Conservation (phyloP, 1,284 basidiomycete genomes). For the Trichosporon coremiiforme region DNA sequence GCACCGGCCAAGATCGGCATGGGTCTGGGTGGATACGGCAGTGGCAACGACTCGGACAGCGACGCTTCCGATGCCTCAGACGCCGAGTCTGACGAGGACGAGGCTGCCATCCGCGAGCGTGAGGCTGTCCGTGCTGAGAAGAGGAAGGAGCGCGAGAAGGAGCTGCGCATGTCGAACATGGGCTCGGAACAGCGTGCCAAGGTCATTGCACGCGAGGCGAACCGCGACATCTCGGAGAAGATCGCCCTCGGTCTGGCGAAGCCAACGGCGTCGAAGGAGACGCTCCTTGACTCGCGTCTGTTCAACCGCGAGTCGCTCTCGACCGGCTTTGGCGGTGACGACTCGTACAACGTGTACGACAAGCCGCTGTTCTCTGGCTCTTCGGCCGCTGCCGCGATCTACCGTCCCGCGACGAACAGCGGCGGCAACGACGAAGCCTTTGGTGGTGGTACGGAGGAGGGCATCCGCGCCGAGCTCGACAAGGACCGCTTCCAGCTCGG, state of each 20-base stretch:
- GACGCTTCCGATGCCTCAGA: constrained; percentile 16
- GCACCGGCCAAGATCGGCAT: constrained; percentile 55
- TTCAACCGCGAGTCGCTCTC: constrained; percentile 94
- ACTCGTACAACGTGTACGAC: constrained; percentile 92
- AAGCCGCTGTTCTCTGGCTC: constrained; percentile 94
- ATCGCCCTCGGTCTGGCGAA: constrained; percentile 96
- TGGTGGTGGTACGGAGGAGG: constrained; percentile 92
- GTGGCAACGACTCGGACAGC: constrained; percentile 38
- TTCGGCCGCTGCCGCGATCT: constrained; percentile 93
- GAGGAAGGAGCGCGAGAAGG: constrained; percentile 88
- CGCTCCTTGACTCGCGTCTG: constrained; percentile 92
- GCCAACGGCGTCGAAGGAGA: constrained; percentile 90
- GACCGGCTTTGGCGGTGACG: constrained; percentile 83
- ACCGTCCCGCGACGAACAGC: constrained; percentile 78
- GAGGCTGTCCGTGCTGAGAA: constrained; percentile 91
- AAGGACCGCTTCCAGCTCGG: constrained; percentile 95
- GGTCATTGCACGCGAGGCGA: constrained; percentile 87
- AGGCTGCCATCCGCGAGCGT: constrained; percentile 79
- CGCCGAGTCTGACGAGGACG: constrained; percentile 63
- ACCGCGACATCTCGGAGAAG: constrained; percentile 99
- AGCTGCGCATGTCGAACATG: constrained; percentile 99
- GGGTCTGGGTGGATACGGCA: constrained; percentile 82
- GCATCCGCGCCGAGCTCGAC: constrained; percentile 81
- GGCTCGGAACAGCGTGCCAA: constrained; percentile 94
- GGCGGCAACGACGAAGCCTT: constrained; percentile 85